phyloP scores from a whole-genome alignment of 1,284 basidiomycete genomes.

The Leccinum fallax region DNA sequence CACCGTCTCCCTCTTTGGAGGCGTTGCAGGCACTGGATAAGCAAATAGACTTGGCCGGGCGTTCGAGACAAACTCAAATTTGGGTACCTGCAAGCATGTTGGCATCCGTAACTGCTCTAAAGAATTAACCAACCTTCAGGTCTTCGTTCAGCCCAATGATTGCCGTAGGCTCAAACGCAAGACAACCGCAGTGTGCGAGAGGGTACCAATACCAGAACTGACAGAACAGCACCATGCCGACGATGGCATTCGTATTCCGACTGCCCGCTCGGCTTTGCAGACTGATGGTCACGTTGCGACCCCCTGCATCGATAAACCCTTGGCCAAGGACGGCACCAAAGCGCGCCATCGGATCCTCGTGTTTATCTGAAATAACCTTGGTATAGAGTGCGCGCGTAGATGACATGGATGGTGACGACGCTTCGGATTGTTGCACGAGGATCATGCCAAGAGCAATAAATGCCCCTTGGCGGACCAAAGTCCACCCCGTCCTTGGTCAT shows the following conservation, averaged over 20 bases:
- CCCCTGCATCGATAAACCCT: conserved; percentile 95
- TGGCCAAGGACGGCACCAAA: conserved; percentile 95
- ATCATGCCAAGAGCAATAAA: conserved; percentile 95
- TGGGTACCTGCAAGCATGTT: conserved; percentile 63
- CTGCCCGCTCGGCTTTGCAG: conserved; percentile 90
- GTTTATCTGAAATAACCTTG: conserved; percentile 92
- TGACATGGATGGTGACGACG: conserved; percentile 79
- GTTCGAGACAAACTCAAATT: conserved; percentile 89
- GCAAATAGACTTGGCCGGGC: conserved; percentile 88
- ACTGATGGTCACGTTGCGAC: conserved; percentile 92
- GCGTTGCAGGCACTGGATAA: conserved; percentile 82
- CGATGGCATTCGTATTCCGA: conserved; percentile 88
- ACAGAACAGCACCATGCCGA: conserved; percentile 94
- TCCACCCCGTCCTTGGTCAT: conserved; percentile 97
- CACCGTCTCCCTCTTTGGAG: conserved; percentile 88
- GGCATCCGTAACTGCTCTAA: conserved; percentile 4
- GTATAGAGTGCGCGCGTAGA: conserved; percentile 80
- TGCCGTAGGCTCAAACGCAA: conserved; percentile 92
- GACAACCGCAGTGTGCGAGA: conserved; percentile 88
- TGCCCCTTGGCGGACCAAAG: conserved; percentile 97
- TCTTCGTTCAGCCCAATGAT: conserved; percentile 89
- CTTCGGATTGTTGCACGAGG: conserved; percentile 92
- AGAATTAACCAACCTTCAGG: conserved; percentile 60
- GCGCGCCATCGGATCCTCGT: conserved; percentile 96
- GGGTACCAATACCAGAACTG: conserved; percentile 99